Evolutionary conservation across 1,139 yeast genomes (phyloP).

Genomic region (Suzukiozyma palmioleophila): DNA sequence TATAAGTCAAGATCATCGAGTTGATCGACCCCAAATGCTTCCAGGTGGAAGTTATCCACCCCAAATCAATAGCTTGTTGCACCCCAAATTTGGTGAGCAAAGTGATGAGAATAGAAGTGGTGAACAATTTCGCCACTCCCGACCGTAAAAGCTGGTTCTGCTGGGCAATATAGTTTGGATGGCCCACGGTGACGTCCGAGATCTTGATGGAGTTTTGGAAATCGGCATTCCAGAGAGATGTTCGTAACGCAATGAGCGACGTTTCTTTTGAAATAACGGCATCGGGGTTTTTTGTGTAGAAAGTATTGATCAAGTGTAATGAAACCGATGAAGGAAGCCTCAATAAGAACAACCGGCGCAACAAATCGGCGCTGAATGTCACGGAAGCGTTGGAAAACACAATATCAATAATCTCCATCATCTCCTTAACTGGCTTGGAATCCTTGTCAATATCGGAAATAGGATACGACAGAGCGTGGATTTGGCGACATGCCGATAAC

Average conservation of each 20-base stretch:
- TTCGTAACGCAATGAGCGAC: slow-evolving; percentile 61
- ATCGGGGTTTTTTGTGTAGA: slow-evolving; percentile 32
- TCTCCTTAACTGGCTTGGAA: slow-evolving; percentile 17
- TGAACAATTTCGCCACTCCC: slow-evolving; percentile 27
- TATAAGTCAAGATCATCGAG: slow-evolving; percentile 60
- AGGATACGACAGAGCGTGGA: slow-evolving; percentile 13
- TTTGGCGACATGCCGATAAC: slow-evolving; percentile 18
- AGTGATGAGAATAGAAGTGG: slow-evolving; percentile 32
- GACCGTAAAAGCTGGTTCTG: slow-evolving; percentile 25
- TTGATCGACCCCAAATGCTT: slow-evolving; percentile 48
- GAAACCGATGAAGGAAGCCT: slow-evolving; percentile 30
- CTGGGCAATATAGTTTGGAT: slow-evolving; percentile 40
- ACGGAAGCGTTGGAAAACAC: slow-evolving; percentile 20
- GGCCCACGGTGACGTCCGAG: slow-evolving; percentile 61
- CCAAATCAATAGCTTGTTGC: slow-evolving; percentile 32
- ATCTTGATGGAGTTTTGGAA: slow-evolving; percentile 52
- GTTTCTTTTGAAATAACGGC: slow-evolving; percentile 35
- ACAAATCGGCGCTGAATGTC: slow-evolving; percentile 19
- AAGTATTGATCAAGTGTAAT: slow-evolving; percentile 28
- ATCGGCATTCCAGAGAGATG: slow-evolving; percentile 56
- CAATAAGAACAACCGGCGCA: slow-evolving; percentile 28
- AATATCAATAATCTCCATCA: slow-evolving; percentile 8
- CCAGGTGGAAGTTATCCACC: slow-evolving; percentile 32
- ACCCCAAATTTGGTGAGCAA: slow-evolving; percentile 36
- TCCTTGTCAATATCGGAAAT: slow-evolving; percentile 10